Percentiles rank a stretch among this genome's conserved stretches.
These are phyloP conservation scores for Viridothelium virens DNA, from an alignment of 495 filamentous ascomycete genomes.

Conservation along the genomic window DNA sequence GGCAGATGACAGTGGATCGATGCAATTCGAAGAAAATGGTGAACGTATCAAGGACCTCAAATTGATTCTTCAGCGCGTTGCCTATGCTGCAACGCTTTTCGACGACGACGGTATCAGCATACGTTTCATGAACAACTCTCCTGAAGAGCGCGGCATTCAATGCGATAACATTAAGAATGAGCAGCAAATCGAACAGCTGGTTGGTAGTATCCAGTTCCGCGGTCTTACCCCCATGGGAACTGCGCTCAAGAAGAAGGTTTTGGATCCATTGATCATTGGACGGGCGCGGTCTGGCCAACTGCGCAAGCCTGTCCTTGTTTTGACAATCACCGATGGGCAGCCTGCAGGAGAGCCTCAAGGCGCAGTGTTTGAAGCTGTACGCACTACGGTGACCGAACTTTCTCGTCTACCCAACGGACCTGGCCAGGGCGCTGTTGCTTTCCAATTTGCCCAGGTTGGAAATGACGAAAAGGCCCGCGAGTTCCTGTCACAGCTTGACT, in stretches of 20 bases:
- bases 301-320: conserved; percentile 59
- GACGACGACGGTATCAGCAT: conserved; percentile 63
- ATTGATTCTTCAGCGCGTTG: conserved; percentile 54
- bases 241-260: conserved; percentile 51
- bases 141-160: conserved; percentile 13
- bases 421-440: conserved; percentile 49
- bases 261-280: conserved; percentile 51
- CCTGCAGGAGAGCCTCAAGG: conserved; percentile 49
- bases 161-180: conserved; percentile 49
- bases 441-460: conserved; percentile 70
- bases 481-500: conserved; percentile 56
- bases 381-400: conserved; percentile 42
- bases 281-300: conserved; percentile 45
- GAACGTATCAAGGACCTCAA: conserved; percentile 57
- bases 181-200: conserved; percentile 51
- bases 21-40: conserved; percentile 59
- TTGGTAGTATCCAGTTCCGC: conserved; percentile 52
- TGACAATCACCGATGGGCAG: conserved; percentile 65
- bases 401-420: conserved; percentile 36
- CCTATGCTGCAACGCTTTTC: conserved; percentile 59
- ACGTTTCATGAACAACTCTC: conserved; percentile 58
- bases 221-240: conserved; percentile 64
- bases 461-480: conserved; percentile 58
- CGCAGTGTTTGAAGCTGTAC: conserved; percentile 46
- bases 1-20: conserved; percentile 62